Percentiles rank a stretch among this genome's conserved stretches.
Conservation (phyloP, 163 green algal genomes). For the Scenedesmus sp. region DNA sequence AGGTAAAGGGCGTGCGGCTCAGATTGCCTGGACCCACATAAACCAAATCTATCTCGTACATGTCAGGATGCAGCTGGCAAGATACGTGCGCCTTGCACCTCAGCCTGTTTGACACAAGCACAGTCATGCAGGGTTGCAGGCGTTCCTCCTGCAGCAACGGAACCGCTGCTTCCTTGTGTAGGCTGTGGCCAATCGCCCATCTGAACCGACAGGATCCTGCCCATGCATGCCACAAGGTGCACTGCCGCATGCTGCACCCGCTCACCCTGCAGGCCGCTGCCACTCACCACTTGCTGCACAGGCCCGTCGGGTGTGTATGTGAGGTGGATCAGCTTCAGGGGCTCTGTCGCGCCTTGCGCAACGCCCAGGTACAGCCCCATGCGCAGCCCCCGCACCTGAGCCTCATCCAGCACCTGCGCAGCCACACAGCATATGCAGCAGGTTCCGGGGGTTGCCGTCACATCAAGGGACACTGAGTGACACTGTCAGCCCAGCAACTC, state of each 20-base stretch:
- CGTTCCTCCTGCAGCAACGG: too few species aligned
- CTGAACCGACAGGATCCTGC: neutral
- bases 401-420: slow-evolving; percentile 85
- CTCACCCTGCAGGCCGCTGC: neutral
- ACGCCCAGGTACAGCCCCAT: slow-evolving; percentile 98
- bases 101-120: too few species aligned
- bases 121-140: too few species aligned
- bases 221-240: neutral
- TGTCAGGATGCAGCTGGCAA: neutral
- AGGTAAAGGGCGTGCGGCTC: neutral
- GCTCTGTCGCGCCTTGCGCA: slow-evolving; percentile 69
- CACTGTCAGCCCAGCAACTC: neutral
- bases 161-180: too few species aligned
- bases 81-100: too few species aligned
- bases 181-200: too few species aligned
- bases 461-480: neutral
- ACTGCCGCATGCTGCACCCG: neutral
- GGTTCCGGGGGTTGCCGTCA: too few species aligned
- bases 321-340: slow-evolving; percentile 98
- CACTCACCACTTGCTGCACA: slow-evolving; percentile 10
- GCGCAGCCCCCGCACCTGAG: slow-evolving; percentile 86
- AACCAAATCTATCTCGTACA: too few species aligned
- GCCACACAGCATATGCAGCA: too few species aligned
- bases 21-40: too few species aligned
- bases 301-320: slow-evolving; percentile 85